A percentile compares a stretch with the other conserved stretches of the same genome.
Conservation (phyloP, 1,284 basidiomycete genomes). For the Ustilago lituana region DNA sequence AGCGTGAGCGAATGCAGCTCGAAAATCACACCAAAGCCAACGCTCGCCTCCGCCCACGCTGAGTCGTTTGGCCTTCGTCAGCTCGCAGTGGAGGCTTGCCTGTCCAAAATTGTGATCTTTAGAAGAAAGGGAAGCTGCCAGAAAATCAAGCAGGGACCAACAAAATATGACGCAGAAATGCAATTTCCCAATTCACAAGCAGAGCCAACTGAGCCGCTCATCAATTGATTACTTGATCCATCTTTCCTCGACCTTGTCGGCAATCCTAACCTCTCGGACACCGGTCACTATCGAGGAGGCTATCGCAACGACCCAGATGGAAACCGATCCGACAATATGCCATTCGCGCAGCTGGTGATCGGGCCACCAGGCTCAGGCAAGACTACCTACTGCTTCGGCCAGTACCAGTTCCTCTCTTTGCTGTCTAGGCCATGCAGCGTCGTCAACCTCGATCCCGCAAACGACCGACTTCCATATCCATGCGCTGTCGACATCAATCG, state of each 20-base stretch:
- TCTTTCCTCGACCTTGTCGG: background rate
- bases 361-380: slow-evolving; percentile 64
- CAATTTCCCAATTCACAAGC: no score
- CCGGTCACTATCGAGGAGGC: background rate
- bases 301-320: slow-evolving; percentile 2
- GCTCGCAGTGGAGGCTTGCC: slow-evolving; percentile 1
- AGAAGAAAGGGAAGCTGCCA: slow-evolving; percentile 6
- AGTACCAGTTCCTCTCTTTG: slow-evolving; percentile 78
- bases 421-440: slow-evolving; percentile 85
- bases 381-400: slow-evolving; percentile 60
- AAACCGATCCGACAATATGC: slow-evolving; percentile 23
- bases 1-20: slow-evolving; percentile 10
- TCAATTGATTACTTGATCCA: background rate
- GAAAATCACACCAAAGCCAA: slow-evolving; percentile 20
- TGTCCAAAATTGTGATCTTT: background rate
- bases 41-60: slow-evolving; percentile 10
- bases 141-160: slow-evolving; percentile 1
- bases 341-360: slow-evolving; percentile 57
- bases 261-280: background rate
- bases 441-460: slow-evolving; percentile 96
- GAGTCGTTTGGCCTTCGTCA: slow-evolving; percentile 3
- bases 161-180: no score
- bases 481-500: slow-evolving; percentile 86
- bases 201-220: background rate
- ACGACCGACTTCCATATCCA: slow-evolving; percentile 87